Base-by-base conservation (phyloP, 2,329 filamentous ascomycete species). In the Xylaria sp. region DNA sequence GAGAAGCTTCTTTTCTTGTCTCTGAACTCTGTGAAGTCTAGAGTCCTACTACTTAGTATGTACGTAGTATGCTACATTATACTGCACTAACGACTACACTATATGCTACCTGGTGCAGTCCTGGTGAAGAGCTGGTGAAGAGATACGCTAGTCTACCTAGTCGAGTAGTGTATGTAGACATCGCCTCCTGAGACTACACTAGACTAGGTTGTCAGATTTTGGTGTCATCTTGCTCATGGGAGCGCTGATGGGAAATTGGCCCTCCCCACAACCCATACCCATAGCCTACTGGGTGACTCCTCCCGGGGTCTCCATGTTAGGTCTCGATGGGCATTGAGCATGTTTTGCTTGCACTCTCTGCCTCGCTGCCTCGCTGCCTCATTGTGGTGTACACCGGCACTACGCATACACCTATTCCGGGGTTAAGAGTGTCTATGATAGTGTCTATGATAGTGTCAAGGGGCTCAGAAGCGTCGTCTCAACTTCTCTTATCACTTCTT, bases 1-100 rank as follows among this genome's bases (percentile, higher is more conserved):
- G 65, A 70, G 65, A 68, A 63, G 62, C 54, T 63, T 68, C 69
- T 69, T 67, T 66, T 55, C 58, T 53, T 48, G 58, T 59, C 50
- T 55, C 61, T 42, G 16, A 8, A 21, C 18, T 35, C 3, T 13
- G n/a, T 32, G 29, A 27, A 53, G 27, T 53, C 8, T 32, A 1
- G 50, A 53, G 27, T 55, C 29, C 32, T 37, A n/a, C n/a, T n/a
- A n/a, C n/a, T n/a, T n/a, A n/a, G n/a, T n/a, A n/a, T n/a, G n/a
- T n/a, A n/a, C n/a, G n/a, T n/a, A n/a, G n/a, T n/a, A 35, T 35
- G n/a, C n/a, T 53, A 53, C 16, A 53, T 10, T n/a, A 53, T 25
- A 32, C 16, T 53, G 27, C 25, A 3, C 16, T 23, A n/a, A n/a
- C n/a, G n/a, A n/a, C n/a, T n/a, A n/a, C n/a, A 37, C 18, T 16